These are phyloP conservation scores for Naganishia vishniacii DNA, from an alignment of 768 basidiomycete genomes.

Conservation along the genomic window DNA sequence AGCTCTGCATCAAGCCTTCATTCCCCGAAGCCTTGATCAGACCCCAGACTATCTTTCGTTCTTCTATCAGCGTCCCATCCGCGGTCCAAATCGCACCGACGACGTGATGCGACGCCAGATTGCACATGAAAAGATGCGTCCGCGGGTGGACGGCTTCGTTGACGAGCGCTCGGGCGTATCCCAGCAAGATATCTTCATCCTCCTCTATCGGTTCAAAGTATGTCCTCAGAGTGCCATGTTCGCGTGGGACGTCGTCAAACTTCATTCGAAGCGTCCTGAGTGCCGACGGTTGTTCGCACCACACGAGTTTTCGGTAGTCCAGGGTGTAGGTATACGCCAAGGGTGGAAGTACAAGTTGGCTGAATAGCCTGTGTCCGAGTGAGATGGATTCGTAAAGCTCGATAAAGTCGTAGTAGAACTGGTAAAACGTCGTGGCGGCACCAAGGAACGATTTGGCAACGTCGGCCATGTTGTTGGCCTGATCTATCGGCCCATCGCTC, in stretches of 20 bases:
- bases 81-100: slow-evolving; percentile 14
- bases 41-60: background rate
- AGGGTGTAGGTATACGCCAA: slow-evolving; percentile 66
- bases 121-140: slow-evolving; percentile 33
- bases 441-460: slow-evolving; percentile 53
- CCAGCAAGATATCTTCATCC: slow-evolving; percentile 36
- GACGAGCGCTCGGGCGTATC: slow-evolving; percentile 33
- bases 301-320: slow-evolving; percentile 79
- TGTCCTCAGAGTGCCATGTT: slow-evolving; percentile 21
- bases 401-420: slow-evolving; percentile 86
- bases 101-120: slow-evolving; percentile 36
- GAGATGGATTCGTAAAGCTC: slow-evolving; percentile 86
- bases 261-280: slow-evolving; percentile 50
- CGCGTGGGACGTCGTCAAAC: slow-evolving; percentile 34
- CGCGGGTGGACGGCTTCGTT: slow-evolving; percentile 30
- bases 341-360: slow-evolving; percentile 67
- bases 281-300: slow-evolving; percentile 65
- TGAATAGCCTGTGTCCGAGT: slow-evolving; percentile 72
- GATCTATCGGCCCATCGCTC: background rate
- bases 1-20: background rate
- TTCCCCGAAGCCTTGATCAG: background rate
- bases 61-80: slow-evolving; percentile 10
- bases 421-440: slow-evolving; percentile 72
- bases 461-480: slow-evolving; percentile 17
- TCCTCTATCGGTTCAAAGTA: slow-evolving; percentile 38